Evolutionary conservation across 73 alveolate genomes (phyloP).

Genomic region (Paramecium octaurelia): DNA sequence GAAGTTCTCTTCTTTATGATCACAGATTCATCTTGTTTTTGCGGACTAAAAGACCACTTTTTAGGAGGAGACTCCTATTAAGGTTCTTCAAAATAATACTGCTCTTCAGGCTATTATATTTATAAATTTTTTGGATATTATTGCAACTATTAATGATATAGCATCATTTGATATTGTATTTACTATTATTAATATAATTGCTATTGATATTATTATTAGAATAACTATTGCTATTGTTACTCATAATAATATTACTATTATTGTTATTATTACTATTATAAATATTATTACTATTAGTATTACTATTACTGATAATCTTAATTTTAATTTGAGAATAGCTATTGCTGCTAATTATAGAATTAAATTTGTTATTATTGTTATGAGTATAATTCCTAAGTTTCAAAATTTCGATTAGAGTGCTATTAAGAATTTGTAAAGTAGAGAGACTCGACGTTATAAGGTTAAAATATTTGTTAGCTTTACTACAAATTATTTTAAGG

Average conservation of each 20-base stretch:
- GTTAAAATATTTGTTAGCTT: not conserved
- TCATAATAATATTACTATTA: not conserved
- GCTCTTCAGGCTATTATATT: not conserved
- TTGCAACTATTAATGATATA: not conserved
- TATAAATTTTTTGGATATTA: not conserved
- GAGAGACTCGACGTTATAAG: not conserved
- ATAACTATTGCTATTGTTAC: not conserved
- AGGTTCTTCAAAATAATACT: not conserved
- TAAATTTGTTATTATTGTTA: not conserved
- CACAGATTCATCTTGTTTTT: not conserved
- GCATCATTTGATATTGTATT: not conserved
- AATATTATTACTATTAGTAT: not conserved
- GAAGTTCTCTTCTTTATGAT: not conserved
- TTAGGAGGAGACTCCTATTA: not conserved
- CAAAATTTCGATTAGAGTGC: not conserved
- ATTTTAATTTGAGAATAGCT: not conserved
- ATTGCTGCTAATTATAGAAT: not conserved
- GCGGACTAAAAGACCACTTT: conserved; percentile 39
- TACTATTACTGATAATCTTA: not conserved
- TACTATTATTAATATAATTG: not conserved
- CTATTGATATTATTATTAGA: not conserved
- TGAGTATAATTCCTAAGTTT: not conserved
- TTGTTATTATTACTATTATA: not conserved
- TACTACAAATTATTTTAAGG: not conserved
- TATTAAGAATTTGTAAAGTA: conserved; percentile 7